Base-by-base conservation (phyloP, 1,139 yeast species). In the Nakaseomyces kungkrabaensis region DNA sequence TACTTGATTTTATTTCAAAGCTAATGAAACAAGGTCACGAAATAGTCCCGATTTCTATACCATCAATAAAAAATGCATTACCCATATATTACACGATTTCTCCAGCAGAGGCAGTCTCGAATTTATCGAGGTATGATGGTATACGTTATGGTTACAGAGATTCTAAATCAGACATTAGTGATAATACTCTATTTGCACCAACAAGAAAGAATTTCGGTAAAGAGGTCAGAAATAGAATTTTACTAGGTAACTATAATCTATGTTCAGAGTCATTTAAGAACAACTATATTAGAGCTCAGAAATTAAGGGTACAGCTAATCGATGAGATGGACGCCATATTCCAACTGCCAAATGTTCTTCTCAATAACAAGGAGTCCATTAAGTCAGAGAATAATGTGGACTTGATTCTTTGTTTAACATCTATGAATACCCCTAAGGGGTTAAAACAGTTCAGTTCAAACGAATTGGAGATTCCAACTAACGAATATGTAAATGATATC, bases 71-170 rank as follows among this genome's bases (percentile, higher is more conserved):
- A 54, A 71, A 75, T 50, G 76, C 90, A 45, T 69, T 92, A n/a
- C 90, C 94, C 33, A 77, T 90, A 0, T 94, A 94, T 66, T 90
- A 86, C 61, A 84, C 96, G 0, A 61, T 94, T 37, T 89, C 94
- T 1, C 87, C 97, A 0, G 86, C 97, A 0, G 98, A 94, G 62
- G 97, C 97, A 0, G 82, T 95, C 0, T 90, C 98, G 0, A 92
- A 94, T 63, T 73, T 94, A 46, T 78, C 96, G 1, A 73, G 97
- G 37, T 94, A 78, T 60, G 98, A 92, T 67, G 98, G 98, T 1
- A 72, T 90, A 26, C 72, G 97, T 48, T 94, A 85, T 61, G 97
- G 97, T 0, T 68, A 66, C 31, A 68, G 82, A 43, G 75, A 78
- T 1, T 54, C 48, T 1, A 44, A 53, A 2, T 60, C 61, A 1